Evolutionary conservation across 129 eudicot species (phyloP), one percentile per base, ranked within the genome.

Genomic region (Ambrosia artemisiifolia): DNA sequence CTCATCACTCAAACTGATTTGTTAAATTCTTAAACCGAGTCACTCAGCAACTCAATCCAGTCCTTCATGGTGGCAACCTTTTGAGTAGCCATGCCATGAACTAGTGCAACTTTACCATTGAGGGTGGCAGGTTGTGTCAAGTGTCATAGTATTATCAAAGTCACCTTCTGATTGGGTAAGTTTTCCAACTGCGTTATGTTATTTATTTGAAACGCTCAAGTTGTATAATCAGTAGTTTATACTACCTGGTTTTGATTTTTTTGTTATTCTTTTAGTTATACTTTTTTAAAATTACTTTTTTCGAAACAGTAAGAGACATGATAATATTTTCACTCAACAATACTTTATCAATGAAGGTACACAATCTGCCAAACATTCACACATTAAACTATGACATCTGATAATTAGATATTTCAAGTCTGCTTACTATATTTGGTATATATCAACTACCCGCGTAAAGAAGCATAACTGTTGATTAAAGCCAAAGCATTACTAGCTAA

Each of bases 401-500:
- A 53, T 53, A 8, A 53, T 24, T 24, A 24, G 32, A 11, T 17
- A 14, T 1, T 53, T 3, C 0, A 54, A 2, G 14, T 9, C 6
- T 54, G 34, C 32, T 54, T 54, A 19, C 61, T 54, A 54, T 54
- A 19, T 54, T 54, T 19, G 33, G 33, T 19, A 54, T 20, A 54
- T 54, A 0, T 28, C 16, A 72, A 18, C 47, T 80, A 75, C 35
- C 13, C 56, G 7, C 54, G 50, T 13, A 65, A 54, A 66, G 84
- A 75, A 75, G 88, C 93, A 56, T 75, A 84, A 30, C 24, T 81
- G 20, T 88, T 84, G 79, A 83, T 64, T 59, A 85, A 82, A 65
- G 85, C 83, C 81, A 88, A 73, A 50, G 88, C 85, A 50, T 83
- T 85, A 71, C 91, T 88, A 0, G 91, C 85, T 47, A 88, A 65